phyloP scores from a whole-genome alignment of 768 basidiomycete genomes.

The Cystobasidium tubakii region DNA sequence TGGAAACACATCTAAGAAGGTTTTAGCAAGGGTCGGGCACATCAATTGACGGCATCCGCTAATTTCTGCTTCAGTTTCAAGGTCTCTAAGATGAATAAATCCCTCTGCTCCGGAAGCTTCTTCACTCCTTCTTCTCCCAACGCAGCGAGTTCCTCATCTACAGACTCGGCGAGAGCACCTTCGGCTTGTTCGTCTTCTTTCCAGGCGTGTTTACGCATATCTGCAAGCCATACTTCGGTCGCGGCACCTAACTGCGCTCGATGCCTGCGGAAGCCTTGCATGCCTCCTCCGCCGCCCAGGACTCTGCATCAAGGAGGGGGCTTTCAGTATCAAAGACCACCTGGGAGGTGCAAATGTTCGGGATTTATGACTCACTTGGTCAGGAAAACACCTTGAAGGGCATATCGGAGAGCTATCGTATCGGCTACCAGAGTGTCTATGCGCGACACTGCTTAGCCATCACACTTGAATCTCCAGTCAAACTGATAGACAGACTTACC shows the following conservation, averaged over 20 bases:
- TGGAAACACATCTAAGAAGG: too few relatives aligned
- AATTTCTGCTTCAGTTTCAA: not conserved
- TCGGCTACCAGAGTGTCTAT: constrained; percentile 9
- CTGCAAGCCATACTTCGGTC: not conserved
- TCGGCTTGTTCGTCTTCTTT: not conserved
- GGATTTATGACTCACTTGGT: constrained; percentile 1
- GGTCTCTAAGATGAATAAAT: not conserved
- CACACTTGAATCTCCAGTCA: too few relatives aligned
- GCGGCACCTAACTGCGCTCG: not conserved
- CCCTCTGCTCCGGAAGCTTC: not conserved
- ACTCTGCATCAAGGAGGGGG: not conserved
- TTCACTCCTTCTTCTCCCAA: constrained; percentile 13
- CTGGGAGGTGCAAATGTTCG: not conserved
- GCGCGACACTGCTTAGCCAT: too few relatives aligned
- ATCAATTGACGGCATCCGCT: not conserved
- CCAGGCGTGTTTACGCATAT: constrained; percentile 21
- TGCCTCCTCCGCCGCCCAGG: constrained; percentile 20
- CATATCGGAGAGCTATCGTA: constrained; percentile 16
- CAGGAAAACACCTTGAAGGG: constrained; percentile 8
- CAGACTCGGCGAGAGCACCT: not conserved
- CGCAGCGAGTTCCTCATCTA: not conserved
- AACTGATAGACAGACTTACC: too few relatives aligned
- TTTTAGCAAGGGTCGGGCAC: too few relatives aligned
- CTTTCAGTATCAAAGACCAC: too few relatives aligned
- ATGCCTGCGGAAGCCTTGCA: constrained; percentile 1